Evolutionary conservation across 2,329 filamentous ascomycete species (phyloP).

Genomic region (Fusarium denticulatum): DNA sequence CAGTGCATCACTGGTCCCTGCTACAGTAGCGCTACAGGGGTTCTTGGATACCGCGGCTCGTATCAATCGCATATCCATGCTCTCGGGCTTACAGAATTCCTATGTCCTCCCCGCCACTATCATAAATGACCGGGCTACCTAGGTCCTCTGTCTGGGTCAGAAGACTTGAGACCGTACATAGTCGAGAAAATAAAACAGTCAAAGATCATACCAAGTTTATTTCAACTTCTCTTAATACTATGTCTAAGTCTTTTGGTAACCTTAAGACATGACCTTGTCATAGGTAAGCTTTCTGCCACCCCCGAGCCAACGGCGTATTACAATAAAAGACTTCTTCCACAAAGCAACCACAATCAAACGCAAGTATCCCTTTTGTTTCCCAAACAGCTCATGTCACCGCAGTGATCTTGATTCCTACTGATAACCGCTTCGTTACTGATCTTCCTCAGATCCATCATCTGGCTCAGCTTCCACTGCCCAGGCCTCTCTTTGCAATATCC

Average conservation of each 20-base stretch:
- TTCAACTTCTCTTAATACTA: background rate
- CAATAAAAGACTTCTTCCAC: background rate
- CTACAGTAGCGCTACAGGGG: slow-evolving; percentile 13
- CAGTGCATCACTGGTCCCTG: slow-evolving; percentile 1
- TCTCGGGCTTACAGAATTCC: background rate
- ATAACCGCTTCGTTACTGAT: background rate
- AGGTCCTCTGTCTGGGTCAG: background rate
- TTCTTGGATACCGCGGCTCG: slow-evolving; percentile 28
- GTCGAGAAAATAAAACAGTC: background rate
- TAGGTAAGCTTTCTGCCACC: background rate
- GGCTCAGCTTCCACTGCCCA: background rate
- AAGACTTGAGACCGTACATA: background rate
- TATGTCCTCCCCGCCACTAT: background rate
- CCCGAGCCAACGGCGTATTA: background rate
- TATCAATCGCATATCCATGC: background rate
- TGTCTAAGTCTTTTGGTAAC: background rate
- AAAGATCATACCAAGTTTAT: background rate
- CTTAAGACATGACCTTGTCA: background rate
- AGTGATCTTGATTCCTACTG: background rate
- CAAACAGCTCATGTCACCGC: background rate
- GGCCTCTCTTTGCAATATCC: background rate
- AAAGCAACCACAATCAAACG: background rate
- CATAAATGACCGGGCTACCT: background rate
- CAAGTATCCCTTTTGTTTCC: background rate
- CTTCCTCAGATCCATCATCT: background rate